Conservation (phyloP, 2,329 filamentous ascomycete genomes). For the Aspergillus nomiae region DNA sequence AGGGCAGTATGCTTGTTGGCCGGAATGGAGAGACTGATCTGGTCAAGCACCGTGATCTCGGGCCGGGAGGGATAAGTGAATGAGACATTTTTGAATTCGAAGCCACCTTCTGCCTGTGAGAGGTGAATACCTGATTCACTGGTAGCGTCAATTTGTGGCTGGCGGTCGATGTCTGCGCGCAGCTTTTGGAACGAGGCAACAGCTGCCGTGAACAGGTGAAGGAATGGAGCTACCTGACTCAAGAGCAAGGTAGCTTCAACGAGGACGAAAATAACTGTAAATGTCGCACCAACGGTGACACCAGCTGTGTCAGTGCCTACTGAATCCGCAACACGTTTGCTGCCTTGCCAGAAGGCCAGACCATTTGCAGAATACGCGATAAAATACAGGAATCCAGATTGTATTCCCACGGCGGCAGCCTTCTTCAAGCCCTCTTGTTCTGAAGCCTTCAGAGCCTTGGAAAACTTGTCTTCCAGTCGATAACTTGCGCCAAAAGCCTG, state of each 20-base stretch:
- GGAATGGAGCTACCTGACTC: conserved; percentile 42
- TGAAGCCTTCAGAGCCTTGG: conserved; percentile 53
- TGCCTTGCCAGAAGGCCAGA: conserved; percentile 69
- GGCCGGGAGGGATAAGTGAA: conserved; percentile 40
- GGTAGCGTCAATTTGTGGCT: conserved; percentile 49
- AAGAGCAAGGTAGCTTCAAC: conserved; percentile 41
- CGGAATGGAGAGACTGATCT: conserved; percentile 37
- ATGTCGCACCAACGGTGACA: conserved; percentile 37
- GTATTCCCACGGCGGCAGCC: conserved; percentile 57
- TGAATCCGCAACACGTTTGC: conserved; percentile 52
- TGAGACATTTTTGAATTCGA: conserved; percentile 39
- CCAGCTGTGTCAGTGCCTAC: conserved; percentile 21
- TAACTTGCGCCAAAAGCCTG: conserved; percentile 64
- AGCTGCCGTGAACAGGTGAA: conserved; percentile 53
- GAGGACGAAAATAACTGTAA: conserved; percentile 43
- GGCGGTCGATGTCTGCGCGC: conserved; percentile 58
- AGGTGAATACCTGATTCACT: conserved; percentile 23
- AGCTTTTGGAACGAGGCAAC: conserved; percentile 61
- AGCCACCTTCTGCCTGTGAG: conserved; percentile 28
- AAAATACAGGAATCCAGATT: conserved; percentile 66
- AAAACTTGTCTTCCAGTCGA: conserved; percentile 63
- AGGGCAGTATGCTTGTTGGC: conserved; percentile 59
- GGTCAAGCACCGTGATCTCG: conserved; percentile 41
- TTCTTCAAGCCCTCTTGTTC: conserved; percentile 60
- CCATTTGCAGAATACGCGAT: conserved; percentile 69